Conservation (phyloP, 768 basidiomycete genomes). For the Mycena rebaudengoi region DNA sequence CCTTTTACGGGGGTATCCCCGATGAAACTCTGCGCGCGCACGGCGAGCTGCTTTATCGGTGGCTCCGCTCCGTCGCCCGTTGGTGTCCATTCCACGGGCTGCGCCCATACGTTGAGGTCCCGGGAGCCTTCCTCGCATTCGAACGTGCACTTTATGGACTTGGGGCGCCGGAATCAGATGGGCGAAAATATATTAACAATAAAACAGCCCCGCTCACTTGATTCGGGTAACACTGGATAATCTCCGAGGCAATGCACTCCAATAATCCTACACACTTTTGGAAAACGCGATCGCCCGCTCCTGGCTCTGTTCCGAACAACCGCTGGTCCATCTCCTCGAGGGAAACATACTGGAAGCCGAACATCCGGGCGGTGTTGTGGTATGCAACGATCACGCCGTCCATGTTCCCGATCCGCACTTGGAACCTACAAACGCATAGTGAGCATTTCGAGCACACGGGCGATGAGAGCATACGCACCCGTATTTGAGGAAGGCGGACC, state of each 20-base stretch:
- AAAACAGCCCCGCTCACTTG: slow-evolving; percentile 55
- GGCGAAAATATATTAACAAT: slow-evolving; percentile 1
- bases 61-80: slow-evolving; percentile 38
- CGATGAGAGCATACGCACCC: slow-evolving; percentile 68
- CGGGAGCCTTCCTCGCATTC: slow-evolving; percentile 57
- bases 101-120: slow-evolving; percentile 70
- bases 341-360: slow-evolving; percentile 94
- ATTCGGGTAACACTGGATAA: slow-evolving; percentile 66
- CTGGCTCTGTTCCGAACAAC: slow-evolving; percentile 67
- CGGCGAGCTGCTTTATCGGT: slow-evolving; percentile 67
- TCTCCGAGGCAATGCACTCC: slow-evolving; percentile 70
- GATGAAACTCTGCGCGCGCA: slow-evolving; percentile 57
- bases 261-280: slow-evolving; percentile 74
- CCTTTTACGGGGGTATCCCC: slow-evolving; percentile 47
- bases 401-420: slow-evolving; percentile 97
- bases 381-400: slow-evolving; percentile 92
- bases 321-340: slow-evolving; percentile 87
- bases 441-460: background rate
- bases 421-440: slow-evolving; percentile 70
- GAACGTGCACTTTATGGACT: slow-evolving; percentile 66
- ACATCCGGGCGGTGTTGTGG: slow-evolving; percentile 86
- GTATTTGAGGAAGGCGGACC: slow-evolving; percentile 95
- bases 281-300: slow-evolving; percentile 79
- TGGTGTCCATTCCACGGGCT: slow-evolving; percentile 62
- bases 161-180: background rate